Conservation (phyloP, 2,329 filamentous ascomycete genomes). For the Chalara sp. region DNA sequence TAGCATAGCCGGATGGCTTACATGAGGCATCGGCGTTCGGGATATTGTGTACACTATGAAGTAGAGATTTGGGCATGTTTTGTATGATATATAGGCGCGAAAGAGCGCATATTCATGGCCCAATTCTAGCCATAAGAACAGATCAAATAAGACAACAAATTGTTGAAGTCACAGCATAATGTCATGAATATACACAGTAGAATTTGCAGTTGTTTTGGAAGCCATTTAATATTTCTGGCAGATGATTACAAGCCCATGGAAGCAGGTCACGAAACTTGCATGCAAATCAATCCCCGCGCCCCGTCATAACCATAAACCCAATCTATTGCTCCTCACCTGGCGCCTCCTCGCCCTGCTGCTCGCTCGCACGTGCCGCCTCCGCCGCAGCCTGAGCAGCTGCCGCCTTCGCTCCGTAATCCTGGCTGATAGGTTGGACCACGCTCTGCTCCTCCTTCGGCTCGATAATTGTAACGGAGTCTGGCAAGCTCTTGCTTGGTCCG, state of each 20-base stretch:
- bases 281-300: conserved; percentile 14
- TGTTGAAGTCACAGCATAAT: too few relatives aligned
- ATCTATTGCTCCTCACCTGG: conserved; percentile 33
- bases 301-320: conserved; percentile 2
- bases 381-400: conserved; percentile 61
- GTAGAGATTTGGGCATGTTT: too few relatives aligned
- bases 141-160: too few relatives aligned
- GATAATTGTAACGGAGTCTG: conserved; percentile 98
- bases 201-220: conserved; percentile 4
- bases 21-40: conserved; percentile 8
- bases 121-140: too few relatives aligned
- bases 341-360: conserved; percentile 47
- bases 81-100: too few relatives aligned
- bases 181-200: neutral
- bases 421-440: conserved; percentile 89
- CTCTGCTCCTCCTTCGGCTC: conserved; percentile 99
- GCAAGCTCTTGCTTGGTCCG: conserved; percentile 92
- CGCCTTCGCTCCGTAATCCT: conserved; percentile 98
- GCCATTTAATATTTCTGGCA: conserved; percentile 20
- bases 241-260: conserved; percentile 24
- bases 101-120: too few relatives aligned
- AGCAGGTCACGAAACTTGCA: conserved; percentile 7
- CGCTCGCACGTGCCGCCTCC: conserved; percentile 48
- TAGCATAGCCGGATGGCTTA: conserved; percentile 5
- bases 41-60: neutral